Evolutionary conservation across 345 rosid species (phyloP).

Genomic region (Dovyalis caffra): DNA sequence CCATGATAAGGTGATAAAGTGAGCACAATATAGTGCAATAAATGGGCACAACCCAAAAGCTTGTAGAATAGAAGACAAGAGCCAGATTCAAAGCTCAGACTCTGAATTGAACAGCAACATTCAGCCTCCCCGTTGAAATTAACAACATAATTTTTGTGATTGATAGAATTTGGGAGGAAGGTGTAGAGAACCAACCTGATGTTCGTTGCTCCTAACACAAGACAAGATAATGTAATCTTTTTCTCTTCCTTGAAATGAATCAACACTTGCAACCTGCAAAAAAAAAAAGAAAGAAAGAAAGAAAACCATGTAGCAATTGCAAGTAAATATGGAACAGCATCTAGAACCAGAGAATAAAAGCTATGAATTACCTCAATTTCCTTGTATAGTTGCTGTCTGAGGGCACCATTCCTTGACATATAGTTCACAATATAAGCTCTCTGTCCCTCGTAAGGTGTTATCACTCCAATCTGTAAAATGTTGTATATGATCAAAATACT

Average conservation of each 20-base stretch:
- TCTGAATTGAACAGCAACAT: not conserved
- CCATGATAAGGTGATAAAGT: not conserved
- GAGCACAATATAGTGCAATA: not conserved
- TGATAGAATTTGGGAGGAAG: not conserved
- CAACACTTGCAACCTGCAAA: constrained; percentile 91
- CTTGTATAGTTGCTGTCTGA: constrained; percentile 96
- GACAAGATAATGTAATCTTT: constrained; percentile 97
- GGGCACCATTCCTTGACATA: constrained; percentile 98
- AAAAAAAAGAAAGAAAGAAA: no score
- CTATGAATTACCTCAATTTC: constrained; percentile 81
- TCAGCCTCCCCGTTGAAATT: not conserved
- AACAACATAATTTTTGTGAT: not conserved
- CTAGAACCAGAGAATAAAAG: constrained; percentile 1
- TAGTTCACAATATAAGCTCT: constrained; percentile 97
- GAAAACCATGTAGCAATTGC: constrained; percentile 9
- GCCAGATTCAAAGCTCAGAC: not conserved
- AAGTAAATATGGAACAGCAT: constrained; percentile 4
- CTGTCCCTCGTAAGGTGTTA: constrained; percentile 98
- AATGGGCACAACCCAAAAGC: not conserved
- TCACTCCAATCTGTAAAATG: constrained; percentile 81
- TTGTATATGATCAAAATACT: not conserved
- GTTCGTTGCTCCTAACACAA: constrained; percentile 98
- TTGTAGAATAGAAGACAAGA: not conserved
- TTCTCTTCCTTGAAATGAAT: constrained; percentile 99
- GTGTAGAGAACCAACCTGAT: constrained; percentile 63